A percentile compares a stretch with the other conserved stretches of the same genome.
These are phyloP conservation scores for Extremus antarcticus DNA, from an alignment of 495 filamentous ascomycete species.

Conservation along the genomic window DNA sequence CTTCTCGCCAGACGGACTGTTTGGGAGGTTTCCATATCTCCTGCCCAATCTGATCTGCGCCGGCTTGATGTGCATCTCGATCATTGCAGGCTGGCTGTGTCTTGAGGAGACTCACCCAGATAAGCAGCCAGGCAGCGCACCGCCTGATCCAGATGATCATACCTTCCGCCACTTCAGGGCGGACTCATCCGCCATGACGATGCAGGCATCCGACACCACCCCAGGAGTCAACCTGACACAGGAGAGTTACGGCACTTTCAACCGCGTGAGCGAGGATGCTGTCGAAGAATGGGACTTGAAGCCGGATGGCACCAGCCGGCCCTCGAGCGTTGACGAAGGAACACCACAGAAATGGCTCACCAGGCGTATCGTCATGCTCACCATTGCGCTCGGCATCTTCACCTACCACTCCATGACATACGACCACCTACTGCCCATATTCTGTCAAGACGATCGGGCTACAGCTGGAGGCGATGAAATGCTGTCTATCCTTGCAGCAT, in stretches of 20 bases:
- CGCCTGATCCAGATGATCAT: constrained; percentile 42
- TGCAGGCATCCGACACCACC: constrained; percentile 57
- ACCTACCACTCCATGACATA: constrained; percentile 85
- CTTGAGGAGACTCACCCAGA: constrained; percentile 75
- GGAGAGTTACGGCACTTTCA: constrained; percentile 73
- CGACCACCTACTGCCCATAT: constrained; percentile 74
- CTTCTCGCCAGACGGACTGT: constrained; percentile 53
- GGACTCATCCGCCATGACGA: constrained; percentile 43
- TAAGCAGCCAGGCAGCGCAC: constrained; percentile 50
- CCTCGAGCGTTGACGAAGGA: constrained; percentile 25
- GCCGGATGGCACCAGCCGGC: constrained; percentile 35
- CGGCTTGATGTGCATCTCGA: constrained; percentile 57
- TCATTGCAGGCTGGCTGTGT: constrained; percentile 59
- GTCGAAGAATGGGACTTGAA: constrained; percentile 42
- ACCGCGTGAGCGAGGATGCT: constrained; percentile 37
- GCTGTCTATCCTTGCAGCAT: constrained; percentile 14
- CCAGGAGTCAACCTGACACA: constrained; percentile 56
- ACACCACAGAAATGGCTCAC: constrained; percentile 45
- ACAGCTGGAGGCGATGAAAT: constrained; percentile 9
- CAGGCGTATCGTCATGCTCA: constrained; percentile 55
- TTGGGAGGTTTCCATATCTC: constrained; percentile 70
- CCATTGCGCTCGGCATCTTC: constrained; percentile 66
- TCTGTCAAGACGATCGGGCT: constrained; percentile 57
- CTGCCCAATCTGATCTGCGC: constrained; percentile 73
- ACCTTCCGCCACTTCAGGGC: background rate